Conservation (phyloP, 805 yeast genomes). For the Candida ortonii region DNA sequence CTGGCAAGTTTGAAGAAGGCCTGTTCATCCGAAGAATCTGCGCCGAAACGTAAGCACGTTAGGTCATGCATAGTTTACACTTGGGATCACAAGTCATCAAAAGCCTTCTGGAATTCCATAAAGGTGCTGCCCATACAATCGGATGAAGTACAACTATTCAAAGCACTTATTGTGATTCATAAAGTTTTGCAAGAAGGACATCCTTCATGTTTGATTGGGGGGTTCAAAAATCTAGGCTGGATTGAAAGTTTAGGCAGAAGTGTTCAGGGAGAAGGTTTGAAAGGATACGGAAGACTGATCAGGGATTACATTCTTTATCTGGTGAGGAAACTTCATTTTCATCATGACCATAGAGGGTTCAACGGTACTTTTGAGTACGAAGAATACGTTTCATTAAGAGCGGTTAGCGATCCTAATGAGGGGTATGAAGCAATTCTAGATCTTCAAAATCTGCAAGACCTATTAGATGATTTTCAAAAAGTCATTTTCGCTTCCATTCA, state of each 20-base stretch:
- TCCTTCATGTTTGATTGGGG: slow-evolving; percentile 76
- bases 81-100: slow-evolving; percentile 88
- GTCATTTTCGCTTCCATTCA: slow-evolving; percentile 66
- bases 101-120: slow-evolving; percentile 80
- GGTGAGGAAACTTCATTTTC: slow-evolving; percentile 74
- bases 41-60: slow-evolving; percentile 95
- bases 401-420: slow-evolving; percentile 91
- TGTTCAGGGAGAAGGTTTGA: slow-evolving; percentile 39
- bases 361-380: slow-evolving; percentile 96
- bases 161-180: slow-evolving; percentile 80
- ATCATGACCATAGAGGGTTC: slow-evolving; percentile 80
- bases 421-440: slow-evolving; percentile 89
- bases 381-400: slow-evolving; percentile 83
- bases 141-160: slow-evolving; percentile 82
- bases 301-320: slow-evolving; percentile 71
- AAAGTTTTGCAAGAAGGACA: slow-evolving; percentile 99
- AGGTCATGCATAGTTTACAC: slow-evolving; percentile 93
- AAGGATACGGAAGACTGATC: slow-evolving; percentile 68
- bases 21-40: slow-evolving; percentile 77
- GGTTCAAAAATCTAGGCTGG: slow-evolving; percentile 74
- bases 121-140: slow-evolving; percentile 75
- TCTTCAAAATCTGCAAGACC: slow-evolving; percentile 81
- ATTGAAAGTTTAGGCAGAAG: slow-evolving; percentile 67
- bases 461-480: slow-evolving; percentile 73
- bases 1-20: slow-evolving; percentile 71